Evolutionary conservation across 345 rosid genomes (phyloP).

Genomic region (Camelina laxa): DNA sequence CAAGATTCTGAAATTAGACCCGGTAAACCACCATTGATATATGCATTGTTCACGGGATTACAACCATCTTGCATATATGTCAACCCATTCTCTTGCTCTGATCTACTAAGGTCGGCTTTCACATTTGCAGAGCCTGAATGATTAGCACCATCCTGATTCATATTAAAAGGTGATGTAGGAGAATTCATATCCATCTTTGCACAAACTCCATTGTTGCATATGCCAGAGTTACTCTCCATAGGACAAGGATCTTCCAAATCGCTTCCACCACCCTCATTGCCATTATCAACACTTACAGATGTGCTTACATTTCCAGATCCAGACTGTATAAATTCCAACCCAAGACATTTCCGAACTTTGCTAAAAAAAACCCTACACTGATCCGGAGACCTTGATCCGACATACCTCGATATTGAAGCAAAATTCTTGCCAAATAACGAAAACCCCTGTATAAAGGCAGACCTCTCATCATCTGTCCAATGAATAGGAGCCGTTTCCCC

Average conservation of each 20-base stretch:
- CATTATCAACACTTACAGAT: conserved; percentile 58
- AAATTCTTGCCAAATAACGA: conserved; percentile 86
- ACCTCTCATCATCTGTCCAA: conserved; percentile 94
- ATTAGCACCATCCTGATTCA: conserved; percentile 47
- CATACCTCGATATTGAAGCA: conserved; percentile 62
- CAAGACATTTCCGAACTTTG: conserved; percentile 92
- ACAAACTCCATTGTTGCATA: conserved; percentile 51
- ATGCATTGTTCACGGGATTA: conserved; percentile 43
- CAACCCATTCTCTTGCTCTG: conserved; percentile 47
- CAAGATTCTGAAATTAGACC: conserved; percentile 35
- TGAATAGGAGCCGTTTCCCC: conserved; percentile 70
- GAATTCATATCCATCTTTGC: conserved; percentile 50
- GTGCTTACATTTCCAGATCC: conserved; percentile 49
- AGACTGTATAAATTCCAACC: conserved; percentile 69
- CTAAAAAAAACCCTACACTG: conserved; percentile 92
- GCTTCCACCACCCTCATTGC: conserved; percentile 67
- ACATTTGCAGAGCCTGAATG: conserved; percentile 34
- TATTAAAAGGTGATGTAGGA: conserved; percentile 39
- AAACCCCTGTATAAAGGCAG: conserved; percentile 71
- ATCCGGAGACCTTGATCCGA: conserved; percentile 77
- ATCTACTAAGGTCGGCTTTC: conserved; percentile 44
- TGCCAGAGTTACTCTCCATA: conserved; percentile 56
- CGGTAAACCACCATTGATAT: conserved; percentile 29
- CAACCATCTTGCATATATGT: conserved; percentile 40
- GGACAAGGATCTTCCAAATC: conserved; percentile 71